Evolutionary conservation across 2,329 filamentous ascomycete genomes (phyloP), one percentile per base, ranked within the genome.

Genomic region (Dactylellina haptotyla): DNA sequence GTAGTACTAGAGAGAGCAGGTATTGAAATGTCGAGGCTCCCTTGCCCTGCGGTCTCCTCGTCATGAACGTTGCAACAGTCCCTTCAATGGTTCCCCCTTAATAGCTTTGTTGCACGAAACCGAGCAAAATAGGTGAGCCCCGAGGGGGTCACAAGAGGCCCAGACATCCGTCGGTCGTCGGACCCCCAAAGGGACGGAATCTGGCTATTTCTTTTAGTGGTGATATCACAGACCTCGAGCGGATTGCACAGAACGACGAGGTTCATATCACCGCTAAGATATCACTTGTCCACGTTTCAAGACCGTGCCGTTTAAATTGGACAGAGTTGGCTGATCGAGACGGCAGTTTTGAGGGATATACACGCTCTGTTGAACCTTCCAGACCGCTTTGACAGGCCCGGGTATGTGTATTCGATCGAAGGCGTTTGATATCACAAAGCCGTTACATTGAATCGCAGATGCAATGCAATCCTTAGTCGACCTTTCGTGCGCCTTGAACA

Each of bases 231-330:
- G 12, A 34, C 14, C 28, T 34, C 14, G 25, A 37, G 18, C 20
- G 25, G 12, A 20, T 4, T 50, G 8, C 4, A 5, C 43, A 41
- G 51, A 28, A 30, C 4, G 34, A 30, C 30, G 4, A 20, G 2
- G 16, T 41, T 8, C 16, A 37, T n/a, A 20, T 9, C 3, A 8
- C 6, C 10, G 14, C 3, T 26, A 25, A 20, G 18, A 57, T 57
- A 57, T 57, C 30, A 30, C 34, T 43, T 43, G 53, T 57, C 53
- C 53, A 57, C 53, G 53, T 57, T 43, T 56, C 53, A 18, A 8
- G 12, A 3, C 4, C n/a, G 4, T 28, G n/a, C 43, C 14, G 46
- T 30, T 51, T 4, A 6, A 32, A 4, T 23, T 50, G 8, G 2
- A n/a, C 3, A 16, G 8, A 51, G 26, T 10, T 16, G 2, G 5